A percentile compares a stretch with the other conserved stretches of the same genome.
phyloP scores from a whole-genome alignment of 352 stramenopile species.

The Globisporangium spiculum region DNA sequence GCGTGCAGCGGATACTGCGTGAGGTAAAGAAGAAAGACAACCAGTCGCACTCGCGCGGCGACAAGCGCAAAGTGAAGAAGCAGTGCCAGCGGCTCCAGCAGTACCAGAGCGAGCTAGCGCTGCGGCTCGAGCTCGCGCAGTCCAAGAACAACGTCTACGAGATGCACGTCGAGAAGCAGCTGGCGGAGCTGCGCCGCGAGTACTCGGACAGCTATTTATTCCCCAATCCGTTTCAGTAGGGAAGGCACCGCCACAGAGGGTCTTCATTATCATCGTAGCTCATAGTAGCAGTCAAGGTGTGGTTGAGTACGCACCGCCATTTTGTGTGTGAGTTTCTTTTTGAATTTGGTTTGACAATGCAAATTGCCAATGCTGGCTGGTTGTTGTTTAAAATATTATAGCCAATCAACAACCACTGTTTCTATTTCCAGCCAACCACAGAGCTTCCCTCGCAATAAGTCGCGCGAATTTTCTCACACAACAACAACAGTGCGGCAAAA shows the following conservation, averaged over 20 bases:
- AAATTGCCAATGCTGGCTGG: no score
- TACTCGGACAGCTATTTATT: constrained; percentile 72
- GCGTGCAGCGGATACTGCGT: constrained; percentile 32
- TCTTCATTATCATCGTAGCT: not conserved
- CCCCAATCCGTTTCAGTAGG: constrained; percentile 24
- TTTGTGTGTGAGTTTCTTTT: not conserved
- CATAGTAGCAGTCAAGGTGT: not conserved
- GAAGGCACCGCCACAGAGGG: not conserved
- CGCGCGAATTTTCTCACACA: constrained; percentile 1
- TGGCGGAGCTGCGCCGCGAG: constrained; percentile 54
- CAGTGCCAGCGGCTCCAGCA: constrained; percentile 38
- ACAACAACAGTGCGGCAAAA: not conserved
- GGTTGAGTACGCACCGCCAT: not conserved
- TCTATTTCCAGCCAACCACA: constrained; percentile 30
- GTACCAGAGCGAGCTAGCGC: constrained; percentile 43
- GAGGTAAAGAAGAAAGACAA: constrained; percentile 21
- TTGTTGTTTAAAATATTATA: constrained; percentile 1
- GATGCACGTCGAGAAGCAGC: constrained; percentile 49
- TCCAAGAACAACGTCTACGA: constrained; percentile 54
- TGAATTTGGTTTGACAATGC: not conserved
- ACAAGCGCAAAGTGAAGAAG: constrained; percentile 32
- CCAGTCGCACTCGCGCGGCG: constrained; percentile 8
- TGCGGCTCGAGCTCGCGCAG: constrained; percentile 59
- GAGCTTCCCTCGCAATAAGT: constrained; percentile 34
- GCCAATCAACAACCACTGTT: not conserved